Percentiles rank a stretch among this genome's conserved stretches.
These are phyloP conservation scores for Selenicereus undatus DNA, from an alignment of 148 eudicot genomes.

Conservation along the genomic window DNA sequence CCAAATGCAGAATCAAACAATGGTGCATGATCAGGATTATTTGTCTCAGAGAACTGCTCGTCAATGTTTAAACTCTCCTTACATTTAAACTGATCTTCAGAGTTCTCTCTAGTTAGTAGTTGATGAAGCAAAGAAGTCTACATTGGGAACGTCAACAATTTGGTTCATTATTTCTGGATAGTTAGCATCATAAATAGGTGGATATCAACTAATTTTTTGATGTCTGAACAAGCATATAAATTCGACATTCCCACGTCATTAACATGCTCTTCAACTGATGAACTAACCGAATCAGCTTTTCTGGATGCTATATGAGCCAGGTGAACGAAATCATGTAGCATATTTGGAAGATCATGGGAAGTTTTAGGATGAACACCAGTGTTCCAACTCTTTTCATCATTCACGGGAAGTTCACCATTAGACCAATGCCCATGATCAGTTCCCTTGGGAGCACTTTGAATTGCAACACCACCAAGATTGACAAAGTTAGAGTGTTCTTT, in stretches of 20 bases:
- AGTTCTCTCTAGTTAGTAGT: conserved; percentile 23
- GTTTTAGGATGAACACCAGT: conserved; percentile 25
- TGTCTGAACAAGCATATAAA: conserved; percentile 6
- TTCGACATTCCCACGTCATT: conserved; percentile 20
- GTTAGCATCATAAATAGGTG: not conserved
- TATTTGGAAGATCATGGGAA: conserved; percentile 17
- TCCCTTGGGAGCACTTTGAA: conserved; percentile 19
- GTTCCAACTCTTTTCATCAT: conserved; percentile 29
- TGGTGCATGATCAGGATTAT: conserved; percentile 21
- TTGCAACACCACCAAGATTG: conserved; percentile 17
- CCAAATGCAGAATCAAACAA: conserved; percentile 24
- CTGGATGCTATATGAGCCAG: conserved; percentile 23
- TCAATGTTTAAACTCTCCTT: conserved; percentile 15
- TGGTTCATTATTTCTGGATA: conserved; percentile 15
- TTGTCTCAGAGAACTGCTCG: conserved; percentile 23
- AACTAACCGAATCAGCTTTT: conserved; percentile 23
- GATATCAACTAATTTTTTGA: not conserved
- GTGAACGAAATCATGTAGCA: conserved; percentile 16
- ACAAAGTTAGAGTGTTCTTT: conserved; percentile 19
- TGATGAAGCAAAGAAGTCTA: conserved; percentile 16
- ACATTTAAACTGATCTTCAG: conserved; percentile 21
- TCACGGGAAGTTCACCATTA: conserved; percentile 20
- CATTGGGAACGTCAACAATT: conserved; percentile 22
- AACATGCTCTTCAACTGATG: conserved; percentile 24
- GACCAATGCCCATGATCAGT: conserved; percentile 25